Conservation (phyloP, 192 early-diverging fungal species). For the Coemansia asiatica region DNA sequence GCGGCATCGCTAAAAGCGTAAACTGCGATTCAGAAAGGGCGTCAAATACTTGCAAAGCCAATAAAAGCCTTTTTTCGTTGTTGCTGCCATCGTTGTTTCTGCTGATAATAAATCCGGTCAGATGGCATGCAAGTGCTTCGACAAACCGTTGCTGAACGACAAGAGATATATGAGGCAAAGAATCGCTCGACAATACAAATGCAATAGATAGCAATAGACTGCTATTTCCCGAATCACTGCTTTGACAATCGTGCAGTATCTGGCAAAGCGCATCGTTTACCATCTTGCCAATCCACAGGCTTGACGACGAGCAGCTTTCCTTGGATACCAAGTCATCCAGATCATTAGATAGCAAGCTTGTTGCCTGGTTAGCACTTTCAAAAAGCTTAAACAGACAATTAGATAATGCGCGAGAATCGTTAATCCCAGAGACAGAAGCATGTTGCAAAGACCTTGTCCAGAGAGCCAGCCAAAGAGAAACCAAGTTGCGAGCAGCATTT, state of each 20-base stretch:
- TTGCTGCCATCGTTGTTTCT: neutral
- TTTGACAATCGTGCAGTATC: neutral
- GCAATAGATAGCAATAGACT: neutral
- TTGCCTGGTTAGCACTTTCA: neutral
- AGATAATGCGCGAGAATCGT: conserved; percentile 1
- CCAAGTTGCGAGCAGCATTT: neutral
- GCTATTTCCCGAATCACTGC: neutral
- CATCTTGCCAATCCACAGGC: neutral
- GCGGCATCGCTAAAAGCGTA: neutral
- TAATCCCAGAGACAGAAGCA: neutral
- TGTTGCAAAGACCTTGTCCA: conserved; percentile 24
- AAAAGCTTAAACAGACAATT: neutral
- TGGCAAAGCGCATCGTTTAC: conserved; percentile 4
- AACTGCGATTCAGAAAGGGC: no score
- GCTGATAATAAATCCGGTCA: neutral
- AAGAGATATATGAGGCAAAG: neutral
- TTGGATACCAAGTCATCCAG: neutral
- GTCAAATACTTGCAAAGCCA: no score
- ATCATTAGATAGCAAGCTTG: neutral
- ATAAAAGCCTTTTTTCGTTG: no score
- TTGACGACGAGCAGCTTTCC: neutral
- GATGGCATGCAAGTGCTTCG: neutral
- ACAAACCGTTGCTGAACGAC: neutral
- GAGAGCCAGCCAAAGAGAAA: conserved; percentile 31
- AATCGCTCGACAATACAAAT: neutral